Percentiles rank a stretch among this genome's conserved stretches.
Evolutionary conservation across 176 grass and related monocot genomes (phyloP).

Genomic region (Aegilops sharonensis): DNA sequence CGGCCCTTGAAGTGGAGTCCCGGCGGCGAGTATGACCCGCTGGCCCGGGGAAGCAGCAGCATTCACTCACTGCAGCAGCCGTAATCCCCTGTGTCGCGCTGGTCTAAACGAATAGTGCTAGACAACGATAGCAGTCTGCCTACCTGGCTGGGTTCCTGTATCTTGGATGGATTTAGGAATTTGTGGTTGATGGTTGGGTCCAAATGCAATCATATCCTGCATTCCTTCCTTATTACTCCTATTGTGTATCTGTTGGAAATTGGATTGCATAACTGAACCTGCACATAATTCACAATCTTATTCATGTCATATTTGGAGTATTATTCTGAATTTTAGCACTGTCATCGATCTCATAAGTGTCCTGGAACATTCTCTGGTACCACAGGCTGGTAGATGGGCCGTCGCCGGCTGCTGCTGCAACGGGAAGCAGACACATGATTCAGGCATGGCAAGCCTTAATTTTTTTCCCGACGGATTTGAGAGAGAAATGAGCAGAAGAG

Average conservation of each 20-base stretch:
- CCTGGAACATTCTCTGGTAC: neutral
- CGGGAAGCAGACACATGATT: conserved; percentile 57
- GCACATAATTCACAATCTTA: neutral
- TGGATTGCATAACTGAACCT: neutral
- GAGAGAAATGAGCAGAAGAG: conserved; percentile 68
- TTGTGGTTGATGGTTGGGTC: neutral
- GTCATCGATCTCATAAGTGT: neutral
- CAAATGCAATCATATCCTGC: neutral
- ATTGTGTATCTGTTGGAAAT: no score
- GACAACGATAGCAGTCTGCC: neutral
- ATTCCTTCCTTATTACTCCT: neutral
- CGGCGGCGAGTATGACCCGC: neutral
- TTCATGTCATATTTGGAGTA: neutral
- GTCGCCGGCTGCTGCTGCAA: conserved; percentile 62
- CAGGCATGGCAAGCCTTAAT: conserved; percentile 61
- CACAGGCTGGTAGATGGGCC: conserved; percentile 64
- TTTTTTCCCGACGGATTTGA: conserved; percentile 87
- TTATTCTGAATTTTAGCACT: neutral
- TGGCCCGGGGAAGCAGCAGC: neutral
- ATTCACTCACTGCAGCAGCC: neutral
- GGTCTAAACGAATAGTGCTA: neutral
- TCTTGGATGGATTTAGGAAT: neutral
- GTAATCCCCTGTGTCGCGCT: neutral
- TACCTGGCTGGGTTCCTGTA: neutral
- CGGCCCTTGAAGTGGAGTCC: neutral